Percentiles rank a stretch among this genome's conserved stretches.
These are phyloP conservation scores for Colletotrichum somersetense DNA, from an alignment of 2,329 filamentous ascomycete species.

Conservation along the genomic window DNA sequence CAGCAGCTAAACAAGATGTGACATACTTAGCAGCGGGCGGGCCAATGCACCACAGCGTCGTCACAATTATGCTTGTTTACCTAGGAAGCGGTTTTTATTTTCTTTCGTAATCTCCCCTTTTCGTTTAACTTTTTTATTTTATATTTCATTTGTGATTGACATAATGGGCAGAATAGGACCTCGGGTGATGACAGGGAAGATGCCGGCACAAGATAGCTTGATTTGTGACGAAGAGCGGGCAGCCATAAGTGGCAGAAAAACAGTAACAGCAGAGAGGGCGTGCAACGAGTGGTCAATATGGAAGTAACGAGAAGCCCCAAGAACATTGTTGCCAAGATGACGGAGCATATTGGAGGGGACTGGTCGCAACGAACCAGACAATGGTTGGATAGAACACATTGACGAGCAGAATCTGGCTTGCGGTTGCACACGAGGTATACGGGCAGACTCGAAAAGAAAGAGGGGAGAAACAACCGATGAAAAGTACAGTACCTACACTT, in stretches of 20 bases:
- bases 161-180: not conserved
- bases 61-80: not conserved
- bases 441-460: not conserved
- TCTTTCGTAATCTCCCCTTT: not conserved
- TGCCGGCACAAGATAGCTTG: not conserved
- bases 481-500: not conserved
- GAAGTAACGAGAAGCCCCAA: not conserved
- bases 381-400: not conserved
- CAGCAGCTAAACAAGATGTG: not conserved
- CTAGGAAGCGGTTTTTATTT: not conserved
- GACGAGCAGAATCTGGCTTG: not conserved
- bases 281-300: not conserved
- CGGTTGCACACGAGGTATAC: not conserved
- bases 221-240: not conserved
- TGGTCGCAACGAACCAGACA: constrained; percentile 1
- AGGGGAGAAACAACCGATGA: not conserved
- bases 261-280: constrained; percentile 5
- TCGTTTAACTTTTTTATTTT: no score
- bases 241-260: not conserved
- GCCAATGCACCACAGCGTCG: not conserved
- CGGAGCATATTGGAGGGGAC: not conserved
- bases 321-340: constrained; percentile 14
- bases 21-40: not conserved
- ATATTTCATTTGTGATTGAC: not conserved
- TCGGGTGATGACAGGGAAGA: not conserved